A percentile compares a stretch with the other conserved stretches of the same genome.
phyloP scores from a whole-genome alignment of 345 rosid genomes.

The Eucalyptus polybractea region DNA sequence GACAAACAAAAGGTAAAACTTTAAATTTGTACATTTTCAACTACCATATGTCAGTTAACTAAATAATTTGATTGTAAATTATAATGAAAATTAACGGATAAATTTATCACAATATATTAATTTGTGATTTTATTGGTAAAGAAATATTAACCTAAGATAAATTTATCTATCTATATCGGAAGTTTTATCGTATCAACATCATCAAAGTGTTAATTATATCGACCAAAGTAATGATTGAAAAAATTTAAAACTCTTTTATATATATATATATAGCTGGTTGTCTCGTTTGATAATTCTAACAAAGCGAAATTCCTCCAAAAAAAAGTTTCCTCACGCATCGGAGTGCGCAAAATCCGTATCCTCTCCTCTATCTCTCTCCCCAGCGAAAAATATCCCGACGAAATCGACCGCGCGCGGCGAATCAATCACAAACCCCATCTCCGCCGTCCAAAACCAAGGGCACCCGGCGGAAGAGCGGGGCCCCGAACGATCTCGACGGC shows the following conservation, averaged over 20 bases:
- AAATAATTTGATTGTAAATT: accelerated
- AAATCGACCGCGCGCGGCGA: neutral
- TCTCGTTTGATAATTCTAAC: neutral
- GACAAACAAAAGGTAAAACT: accelerated
- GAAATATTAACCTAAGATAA: no score
- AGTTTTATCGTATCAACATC: neutral
- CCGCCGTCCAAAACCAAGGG: neutral
- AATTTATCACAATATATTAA: accelerated
- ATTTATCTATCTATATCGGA: no score
- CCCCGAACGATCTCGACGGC: neutral
- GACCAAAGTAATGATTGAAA: neutral
- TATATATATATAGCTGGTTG: neutral
- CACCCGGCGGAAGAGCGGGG: neutral
- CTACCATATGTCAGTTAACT: accelerated
- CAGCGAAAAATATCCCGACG: neutral
- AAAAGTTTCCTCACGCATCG: neutral
- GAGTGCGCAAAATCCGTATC: neutral
- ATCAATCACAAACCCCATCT: neutral
- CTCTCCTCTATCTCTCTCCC: neutral
- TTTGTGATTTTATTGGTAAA: accelerated
- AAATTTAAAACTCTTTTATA: neutral
- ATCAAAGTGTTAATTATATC: neutral
- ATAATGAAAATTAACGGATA: accelerated
- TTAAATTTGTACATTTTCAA: accelerated
- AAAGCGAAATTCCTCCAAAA: neutral